Base-by-base conservation (phyloP, 1,284 basidiomycete species). In the Boletus sp. region DNA sequence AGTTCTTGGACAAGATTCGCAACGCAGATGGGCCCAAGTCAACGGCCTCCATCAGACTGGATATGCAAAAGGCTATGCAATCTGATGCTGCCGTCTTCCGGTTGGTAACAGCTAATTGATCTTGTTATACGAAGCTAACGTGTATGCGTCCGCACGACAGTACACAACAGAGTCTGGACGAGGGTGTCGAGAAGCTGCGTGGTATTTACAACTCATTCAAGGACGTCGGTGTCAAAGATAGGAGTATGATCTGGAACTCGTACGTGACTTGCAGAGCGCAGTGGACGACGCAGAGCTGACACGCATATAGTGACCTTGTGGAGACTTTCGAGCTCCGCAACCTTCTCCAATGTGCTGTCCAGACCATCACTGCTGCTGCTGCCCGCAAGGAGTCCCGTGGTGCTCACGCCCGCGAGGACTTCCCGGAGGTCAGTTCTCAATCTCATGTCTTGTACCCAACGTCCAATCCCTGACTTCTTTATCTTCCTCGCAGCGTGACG, bases 21-120 rank as follows among this genome's bases (percentile, higher is more conserved):
- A 90, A 81, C 48, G 74, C 92, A 8, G 75, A 84, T 61, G 96
- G 96, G 27, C 78, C 88, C 30, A 81, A 89, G 61, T 77, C 90
- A 40, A 99, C 95, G 36, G 86, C 93, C 17, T 81, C 94, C 65
- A 89, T 99, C 67, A 82, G 96, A 56, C 70, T 96, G 53, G 84
- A 92, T 64, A 94, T 99, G 93, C 96, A 99, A 71, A 97, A 96
- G 77, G 92, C 93, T 44, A 99, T 99, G 95, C 95, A 99, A 72
- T 69, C 82, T 40, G 91, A 94, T 68, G 91, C 91, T 44, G 91
- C 91, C 57, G 91, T 94, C 55, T 94, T 94, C 80, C 78, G 87
- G 82, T 84, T 51, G 32, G 73, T 67, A n/a, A 5, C 36, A 16
- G 30, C 6, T 36, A 16, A 26, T 20, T 36, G 30, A 29, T 29